phyloP scores from a whole-genome alignment of 495 filamentous ascomycete species.

The Podospora pseudoanserina region DNA sequence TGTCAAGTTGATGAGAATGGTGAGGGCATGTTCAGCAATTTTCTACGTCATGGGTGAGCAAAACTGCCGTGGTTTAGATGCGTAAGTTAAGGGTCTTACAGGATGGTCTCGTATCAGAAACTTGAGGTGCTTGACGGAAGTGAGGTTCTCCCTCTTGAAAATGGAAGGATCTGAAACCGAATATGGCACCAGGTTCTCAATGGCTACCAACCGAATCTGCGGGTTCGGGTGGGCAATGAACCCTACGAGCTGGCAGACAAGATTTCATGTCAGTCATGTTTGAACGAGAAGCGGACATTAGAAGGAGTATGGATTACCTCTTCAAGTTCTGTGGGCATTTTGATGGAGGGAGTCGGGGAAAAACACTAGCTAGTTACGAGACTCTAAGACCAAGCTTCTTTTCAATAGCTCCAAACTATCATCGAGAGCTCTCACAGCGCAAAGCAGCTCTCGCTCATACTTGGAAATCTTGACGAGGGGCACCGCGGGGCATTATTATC shows the following conservation, averaged over 20 bases:
- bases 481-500: conserved; percentile 22
- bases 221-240: conserved; percentile 89
- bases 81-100: conserved; percentile 44
- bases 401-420: background rate
- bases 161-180: conserved; percentile 70
- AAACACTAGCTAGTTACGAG: conserved; percentile 1
- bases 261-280: conserved; percentile 19
- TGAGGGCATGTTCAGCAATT: conserved; percentile 89
- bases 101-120: conserved; percentile 78
- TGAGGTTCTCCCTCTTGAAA: conserved; percentile 78
- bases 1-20: conserved; percentile 88
- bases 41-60: conserved; percentile 47
- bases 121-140: conserved; percentile 83
- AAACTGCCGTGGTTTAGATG: background rate
- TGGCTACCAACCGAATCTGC: conserved; percentile 69
- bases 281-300: background rate
- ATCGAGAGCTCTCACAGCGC: background rate
- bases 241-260: conserved; percentile 67
- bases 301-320: conserved; percentile 51
- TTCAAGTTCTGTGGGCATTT: conserved; percentile 79
- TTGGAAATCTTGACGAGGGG: conserved; percentile 13
- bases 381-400: background rate
- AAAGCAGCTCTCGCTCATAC: background rate
- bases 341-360: background rate
- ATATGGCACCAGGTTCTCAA: conserved; percentile 81